Conservation (phyloP, 768 basidiomycete genomes). For the Collybia sp. region DNA sequence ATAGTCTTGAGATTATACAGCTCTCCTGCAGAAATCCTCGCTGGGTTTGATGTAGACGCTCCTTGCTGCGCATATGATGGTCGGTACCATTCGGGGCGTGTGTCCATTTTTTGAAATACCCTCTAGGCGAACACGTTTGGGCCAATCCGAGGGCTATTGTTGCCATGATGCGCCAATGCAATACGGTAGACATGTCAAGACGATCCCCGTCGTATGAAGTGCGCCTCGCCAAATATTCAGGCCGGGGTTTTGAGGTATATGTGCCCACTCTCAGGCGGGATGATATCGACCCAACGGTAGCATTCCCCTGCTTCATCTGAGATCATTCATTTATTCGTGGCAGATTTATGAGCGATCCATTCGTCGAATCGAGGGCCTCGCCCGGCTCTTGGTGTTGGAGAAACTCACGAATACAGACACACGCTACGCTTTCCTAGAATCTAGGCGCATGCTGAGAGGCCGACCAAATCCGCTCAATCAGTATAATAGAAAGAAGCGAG, state of each 20-base stretch:
- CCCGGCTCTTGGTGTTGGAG: constrained; percentile 58
- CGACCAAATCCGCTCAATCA: constrained; percentile 30
- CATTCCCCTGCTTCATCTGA: constrained; percentile 6
- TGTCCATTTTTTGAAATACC: not conserved
- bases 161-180: constrained; percentile 64
- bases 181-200: constrained; percentile 58
- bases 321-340: not conserved
- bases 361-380: constrained; percentile 50
- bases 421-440: constrained; percentile 42
- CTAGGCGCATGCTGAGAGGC: constrained; percentile 44
- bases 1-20: constrained; percentile 61
- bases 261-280: constrained; percentile 45
- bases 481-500: constrained; percentile 27
- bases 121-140: constrained; percentile 43
- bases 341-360: constrained; percentile 63
- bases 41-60: constrained; percentile 65
- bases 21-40: constrained; percentile 61
- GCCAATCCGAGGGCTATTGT: constrained; percentile 56
- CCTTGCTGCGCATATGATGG: constrained; percentile 57
- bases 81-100: constrained; percentile 2
- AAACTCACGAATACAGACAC: constrained; percentile 41
- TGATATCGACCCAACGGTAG: constrained; percentile 56
- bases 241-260: constrained; percentile 51
- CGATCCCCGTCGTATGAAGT: constrained; percentile 65
- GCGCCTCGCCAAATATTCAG: constrained; percentile 53